A percentile compares a stretch with the other conserved stretches of the same genome.
phyloP scores from a whole-genome alignment of 805 yeast species.

The Cyberlindnera nakhonratchasimensis region DNA sequence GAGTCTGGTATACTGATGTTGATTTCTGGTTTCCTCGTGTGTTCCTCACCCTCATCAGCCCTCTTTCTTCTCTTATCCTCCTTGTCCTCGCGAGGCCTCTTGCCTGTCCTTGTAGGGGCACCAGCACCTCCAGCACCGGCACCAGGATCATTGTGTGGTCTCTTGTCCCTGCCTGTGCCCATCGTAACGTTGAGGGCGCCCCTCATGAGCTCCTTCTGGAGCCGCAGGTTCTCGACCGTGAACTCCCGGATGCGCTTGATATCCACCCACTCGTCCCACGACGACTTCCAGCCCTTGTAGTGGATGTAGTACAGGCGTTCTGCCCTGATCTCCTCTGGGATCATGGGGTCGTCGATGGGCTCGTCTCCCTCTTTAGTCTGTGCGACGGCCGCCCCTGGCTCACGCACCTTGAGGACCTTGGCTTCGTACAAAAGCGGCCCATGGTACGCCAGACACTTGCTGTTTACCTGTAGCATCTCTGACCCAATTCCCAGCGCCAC shows the following conservation, averaged over 20 bases:
- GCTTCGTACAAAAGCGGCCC: conserved; percentile 92
- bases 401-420: conserved; percentile 62
- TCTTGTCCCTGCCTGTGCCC: conserved; percentile 17
- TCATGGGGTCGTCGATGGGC: conserved; percentile 13
- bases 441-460: conserved; percentile 73
- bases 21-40: conserved; percentile 37
- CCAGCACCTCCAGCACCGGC: no score
- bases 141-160: conserved; percentile 19
- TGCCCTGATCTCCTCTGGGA: conserved; percentile 36
- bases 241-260: conserved; percentile 61
- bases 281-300: conserved; percentile 91
- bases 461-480: conserved; percentile 24
- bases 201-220: conserved; percentile 57
- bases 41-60: conserved; percentile 21
- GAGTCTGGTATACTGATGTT: conserved; percentile 56
- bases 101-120: conserved; percentile 20
- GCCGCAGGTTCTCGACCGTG: conserved; percentile 62
- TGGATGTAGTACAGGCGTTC: conserved; percentile 64
- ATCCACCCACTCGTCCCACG: conserved; percentile 97
- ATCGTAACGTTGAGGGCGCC: conserved; percentile 37
- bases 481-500: no score
- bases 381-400: conserved; percentile 44
- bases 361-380: conserved; percentile 40
- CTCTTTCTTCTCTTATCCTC: conserved; percentile 24
- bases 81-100: conserved; percentile 30